phyloP scores from a whole-genome alignment of 2,329 filamentous ascomycete genomes.

The Sphaerulina populicola region DNA sequence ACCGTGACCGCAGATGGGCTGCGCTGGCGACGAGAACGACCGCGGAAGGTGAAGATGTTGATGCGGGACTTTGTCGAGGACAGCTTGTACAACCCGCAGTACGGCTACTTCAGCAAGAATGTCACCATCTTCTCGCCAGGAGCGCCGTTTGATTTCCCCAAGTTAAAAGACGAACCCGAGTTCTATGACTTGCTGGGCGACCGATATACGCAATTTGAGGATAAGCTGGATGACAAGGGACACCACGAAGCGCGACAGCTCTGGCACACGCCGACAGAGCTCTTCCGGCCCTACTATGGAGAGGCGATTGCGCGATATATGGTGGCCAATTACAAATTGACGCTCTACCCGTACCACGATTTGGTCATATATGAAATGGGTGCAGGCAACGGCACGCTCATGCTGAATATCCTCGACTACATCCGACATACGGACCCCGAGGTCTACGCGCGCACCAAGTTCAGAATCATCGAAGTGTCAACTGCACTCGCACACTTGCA shows the following conservation, averaged over 20 bases:
- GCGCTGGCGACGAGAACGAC: conserved; percentile 63
- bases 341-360: conserved; percentile 90
- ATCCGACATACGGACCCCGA: conserved; percentile 82
- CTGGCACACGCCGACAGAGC: conserved; percentile 96
- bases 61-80: conserved; percentile 94
- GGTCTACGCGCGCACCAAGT: conserved; percentile 88
- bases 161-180: conserved; percentile 71
- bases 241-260: conserved; percentile 74
- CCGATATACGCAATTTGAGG: conserved; percentile 85
- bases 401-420: conserved; percentile 96
- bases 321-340: conserved; percentile 90
- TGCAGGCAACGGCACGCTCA: conserved; percentile 90
- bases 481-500: conserved; percentile 71
- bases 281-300: conserved; percentile 93
- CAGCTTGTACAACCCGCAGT: conserved; percentile 41
- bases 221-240: conserved; percentile 65
- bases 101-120: conserved; percentile 32
- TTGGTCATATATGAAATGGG: conserved; percentile 98
- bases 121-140: conserved; percentile 69
- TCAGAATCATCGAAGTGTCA: conserved; percentile 93
- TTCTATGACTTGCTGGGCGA: conserved; percentile 70
- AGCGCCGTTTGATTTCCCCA: conserved; percentile 79
- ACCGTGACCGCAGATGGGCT: conserved; percentile 77
- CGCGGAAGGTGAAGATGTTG: conserved; percentile 88
- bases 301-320: conserved; percentile 95